Evolutionary conservation across 1,139 yeast genomes (phyloP), one percentile per base, ranked within the genome.

Genomic region (Insectozyma bohioensis): DNA sequence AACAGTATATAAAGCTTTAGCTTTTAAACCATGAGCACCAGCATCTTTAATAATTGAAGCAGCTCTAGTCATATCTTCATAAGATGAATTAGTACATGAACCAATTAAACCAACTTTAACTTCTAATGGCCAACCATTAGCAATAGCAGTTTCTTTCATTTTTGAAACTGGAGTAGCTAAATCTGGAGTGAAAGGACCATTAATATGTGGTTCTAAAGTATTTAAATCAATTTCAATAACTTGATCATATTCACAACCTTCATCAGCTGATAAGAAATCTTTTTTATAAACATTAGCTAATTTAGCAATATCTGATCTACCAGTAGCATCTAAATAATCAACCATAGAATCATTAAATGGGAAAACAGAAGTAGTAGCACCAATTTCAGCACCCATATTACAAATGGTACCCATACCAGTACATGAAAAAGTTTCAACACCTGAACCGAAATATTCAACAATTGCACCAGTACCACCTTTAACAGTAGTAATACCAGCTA

Each of bases 341-440:
- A 70, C 80, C 95, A 87, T 87, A 46, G 95, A 81, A 52, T 80
- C 71, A 76, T 87, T 87, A 82, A 88, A 34, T 67, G 98, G 98
- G 95, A 92, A 92, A 47, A 85, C 90, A 35, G 97, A 92, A 42
- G 98, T 92, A 49, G 98, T 90, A 44, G 97, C 98, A 76, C 98
- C 98, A 53, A 90, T 87, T 73, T 90, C 98, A 51, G 98, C 98
- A 80, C 98, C 98, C 98, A 90, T 90, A 71, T 90, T 90, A 81
- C 98, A 90, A 70, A 90, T 92, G 57, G 98, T 90, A 67, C 95
- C 98, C 98, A 90, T 90, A 80, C 98, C 98, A 46, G 98, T 90
- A 73, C 96, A 88, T 32, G 96, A 86, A 70, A 92, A 85, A 47
- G 96, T 82, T 56, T 86, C 83, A 47, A 90, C 90, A 80, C 98